phyloP scores from a whole-genome alignment of 2,329 filamentous ascomycete genomes.

The Pseudocercospora cruenta region DNA sequence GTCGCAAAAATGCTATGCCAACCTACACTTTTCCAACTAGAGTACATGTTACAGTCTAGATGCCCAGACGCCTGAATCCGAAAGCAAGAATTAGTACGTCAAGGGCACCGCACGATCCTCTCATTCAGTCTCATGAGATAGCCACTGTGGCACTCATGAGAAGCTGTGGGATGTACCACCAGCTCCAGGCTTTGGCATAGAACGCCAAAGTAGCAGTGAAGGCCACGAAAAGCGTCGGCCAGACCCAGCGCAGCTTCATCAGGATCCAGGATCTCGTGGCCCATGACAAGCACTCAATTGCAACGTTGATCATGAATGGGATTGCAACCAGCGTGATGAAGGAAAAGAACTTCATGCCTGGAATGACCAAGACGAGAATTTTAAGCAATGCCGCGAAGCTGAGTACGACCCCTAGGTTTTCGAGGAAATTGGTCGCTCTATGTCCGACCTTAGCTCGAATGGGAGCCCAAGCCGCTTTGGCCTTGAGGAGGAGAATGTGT shows the following conservation, averaged over 20 bases:
- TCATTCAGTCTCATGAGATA: no score
- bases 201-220: no score
- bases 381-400: not conserved
- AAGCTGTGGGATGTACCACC: no score
- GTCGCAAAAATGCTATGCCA: no score
- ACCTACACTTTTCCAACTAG: no score
- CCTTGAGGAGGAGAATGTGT: not conserved
- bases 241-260: not conserved
- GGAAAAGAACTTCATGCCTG: not conserved
- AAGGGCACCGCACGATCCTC: no score
- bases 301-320: no score
- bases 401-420: not conserved
- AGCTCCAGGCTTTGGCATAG: no score
- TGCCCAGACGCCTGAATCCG: no score
- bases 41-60: no score
- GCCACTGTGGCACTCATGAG: no score
- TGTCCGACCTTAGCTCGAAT: not conserved
- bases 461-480: not conserved
- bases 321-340: not conserved
- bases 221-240: not conserved
- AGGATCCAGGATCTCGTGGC: not conserved
- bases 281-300: not conserved
- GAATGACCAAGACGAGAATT: not conserved
- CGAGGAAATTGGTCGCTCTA: not conserved
- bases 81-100: no score